Conservation (phyloP, 495 filamentous ascomycete genomes). For the Aspergillus campestris region DNA sequence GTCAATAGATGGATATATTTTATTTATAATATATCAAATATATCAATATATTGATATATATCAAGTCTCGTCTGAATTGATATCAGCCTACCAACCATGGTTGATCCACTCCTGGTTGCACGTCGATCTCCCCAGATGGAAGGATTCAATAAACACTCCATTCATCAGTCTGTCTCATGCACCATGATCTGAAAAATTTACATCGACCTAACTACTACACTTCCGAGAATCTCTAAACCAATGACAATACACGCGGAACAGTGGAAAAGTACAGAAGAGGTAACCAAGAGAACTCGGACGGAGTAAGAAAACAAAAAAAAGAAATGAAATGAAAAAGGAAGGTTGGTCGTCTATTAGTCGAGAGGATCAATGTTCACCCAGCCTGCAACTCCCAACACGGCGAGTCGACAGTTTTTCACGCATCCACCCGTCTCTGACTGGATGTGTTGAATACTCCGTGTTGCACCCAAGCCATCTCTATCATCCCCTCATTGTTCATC, state of each 20-base stretch:
- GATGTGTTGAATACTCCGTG: neutral
- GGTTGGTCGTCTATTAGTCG: constrained; percentile 10
- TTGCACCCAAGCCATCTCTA: no score
- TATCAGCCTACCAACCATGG: no score
- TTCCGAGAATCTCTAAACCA: constrained; percentile 22
- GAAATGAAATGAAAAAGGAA: neutral
- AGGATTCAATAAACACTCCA: neutral
- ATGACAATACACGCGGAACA: constrained; percentile 9
- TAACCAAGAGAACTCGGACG: constrained; percentile 7
- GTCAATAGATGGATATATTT: no score
- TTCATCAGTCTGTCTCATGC: neutral
- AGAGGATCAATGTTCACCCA: neutral
- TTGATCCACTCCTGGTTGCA: no score
- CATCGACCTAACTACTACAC: constrained; percentile 13
- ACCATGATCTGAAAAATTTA: constrained; percentile 7
- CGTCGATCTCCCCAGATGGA: no score
- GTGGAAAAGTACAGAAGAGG: constrained; percentile 8
- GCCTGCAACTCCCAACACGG: no score
- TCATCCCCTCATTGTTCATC: neutral
- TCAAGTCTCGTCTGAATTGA: no score
- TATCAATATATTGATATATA: no score
- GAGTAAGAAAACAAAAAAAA: neutral
- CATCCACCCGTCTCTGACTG: neutral
- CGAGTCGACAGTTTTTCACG: no score
- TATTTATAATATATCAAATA: no score